These are phyloP conservation scores for Arthrinium phaeospermum DNA, from an alignment of 2,329 filamentous ascomycete species.

Conservation along the genomic window DNA sequence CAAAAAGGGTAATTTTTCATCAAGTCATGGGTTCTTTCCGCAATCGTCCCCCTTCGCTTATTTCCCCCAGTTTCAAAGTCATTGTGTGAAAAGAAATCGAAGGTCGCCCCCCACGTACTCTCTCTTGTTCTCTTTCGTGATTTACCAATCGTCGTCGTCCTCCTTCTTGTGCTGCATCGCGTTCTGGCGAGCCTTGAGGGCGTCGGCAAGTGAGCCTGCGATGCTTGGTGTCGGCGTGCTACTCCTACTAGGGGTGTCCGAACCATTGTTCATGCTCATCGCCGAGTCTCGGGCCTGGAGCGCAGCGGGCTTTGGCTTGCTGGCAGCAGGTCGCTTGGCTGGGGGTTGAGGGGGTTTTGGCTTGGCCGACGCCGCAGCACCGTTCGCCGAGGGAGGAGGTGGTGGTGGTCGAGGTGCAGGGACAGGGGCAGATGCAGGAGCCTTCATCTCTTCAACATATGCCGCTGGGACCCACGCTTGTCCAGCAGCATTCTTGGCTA, in stretches of 20 bases:
- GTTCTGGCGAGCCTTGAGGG: conserved; percentile 76
- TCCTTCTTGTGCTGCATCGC: conserved; percentile 75
- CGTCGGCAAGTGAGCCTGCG: conserved; percentile 77
- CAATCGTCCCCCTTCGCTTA: not conserved
- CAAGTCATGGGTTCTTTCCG: conserved; percentile 7
- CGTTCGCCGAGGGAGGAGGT: conserved; percentile 62
- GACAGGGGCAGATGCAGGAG: conserved; percentile 65
- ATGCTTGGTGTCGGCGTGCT: conserved; percentile 75
- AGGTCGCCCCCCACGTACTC: not conserved
- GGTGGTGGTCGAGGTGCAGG: conserved; percentile 68
- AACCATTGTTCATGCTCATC: conserved; percentile 66
- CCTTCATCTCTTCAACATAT: conserved; percentile 83
- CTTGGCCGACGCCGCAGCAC: conserved; percentile 59
- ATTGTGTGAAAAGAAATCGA: not conserved
- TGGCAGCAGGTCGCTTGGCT: conserved; percentile 76
- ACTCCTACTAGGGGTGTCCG: conserved; percentile 65
- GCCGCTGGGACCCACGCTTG: conserved; percentile 95
- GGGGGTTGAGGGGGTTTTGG: conserved; percentile 79
- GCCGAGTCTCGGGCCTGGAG: conserved; percentile 75
- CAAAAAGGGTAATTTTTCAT: not conserved
- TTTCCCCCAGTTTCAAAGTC: not conserved
- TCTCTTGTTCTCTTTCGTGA: not conserved
- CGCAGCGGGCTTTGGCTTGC: conserved; percentile 70
- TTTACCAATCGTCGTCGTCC: conserved; percentile 74
- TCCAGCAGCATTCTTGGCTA: conserved; percentile 74